Conservation (phyloP, 345 rosid species). For the Melastoma malabathricum region DNA sequence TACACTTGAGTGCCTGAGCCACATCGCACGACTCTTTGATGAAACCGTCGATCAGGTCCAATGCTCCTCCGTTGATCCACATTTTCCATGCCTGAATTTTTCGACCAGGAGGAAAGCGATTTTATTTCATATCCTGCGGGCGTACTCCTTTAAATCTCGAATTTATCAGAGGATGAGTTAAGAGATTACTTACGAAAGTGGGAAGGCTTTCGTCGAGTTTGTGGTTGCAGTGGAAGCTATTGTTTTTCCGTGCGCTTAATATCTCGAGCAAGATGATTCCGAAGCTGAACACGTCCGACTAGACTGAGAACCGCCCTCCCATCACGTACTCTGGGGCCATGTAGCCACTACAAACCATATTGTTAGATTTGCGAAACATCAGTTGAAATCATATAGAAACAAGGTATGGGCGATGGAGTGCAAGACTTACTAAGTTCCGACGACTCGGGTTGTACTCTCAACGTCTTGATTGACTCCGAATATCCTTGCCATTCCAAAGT, state of each 20-base stretch:
- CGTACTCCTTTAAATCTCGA: too few relatives aligned
- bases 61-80: slow-evolving; percentile 2
- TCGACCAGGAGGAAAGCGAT: too few relatives aligned
- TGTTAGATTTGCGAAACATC: background rate
- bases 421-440: slow-evolving; percentile 5
- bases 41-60: background rate
- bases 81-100: slow-evolving; percentile 5
- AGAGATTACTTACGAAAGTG: slow-evolving; percentile 10
- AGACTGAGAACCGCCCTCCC: background rate
- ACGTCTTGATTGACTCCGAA: background rate
- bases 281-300: slow-evolving; percentile 6
- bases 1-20: slow-evolving; percentile 7
- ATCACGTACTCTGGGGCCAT: slow-evolving; percentile 5
- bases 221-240: background rate
- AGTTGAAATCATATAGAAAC: background rate
- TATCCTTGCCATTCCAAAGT: slow-evolving; percentile 5
- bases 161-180: too few relatives aligned
- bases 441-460: slow-evolving; percentile 2
- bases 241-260: slow-evolving; percentile 3
- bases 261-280: slow-evolving; percentile 5
- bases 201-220: slow-evolving; percentile 11
- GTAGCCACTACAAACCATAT: background rate
- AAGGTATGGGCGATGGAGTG: background rate
- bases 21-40: background rate
- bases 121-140: too few relatives aligned